Evolutionary conservation across 371 early-diverging fungal genomes (phyloP).

Genomic region (Thermomucor indicae-seudaticae): DNA sequence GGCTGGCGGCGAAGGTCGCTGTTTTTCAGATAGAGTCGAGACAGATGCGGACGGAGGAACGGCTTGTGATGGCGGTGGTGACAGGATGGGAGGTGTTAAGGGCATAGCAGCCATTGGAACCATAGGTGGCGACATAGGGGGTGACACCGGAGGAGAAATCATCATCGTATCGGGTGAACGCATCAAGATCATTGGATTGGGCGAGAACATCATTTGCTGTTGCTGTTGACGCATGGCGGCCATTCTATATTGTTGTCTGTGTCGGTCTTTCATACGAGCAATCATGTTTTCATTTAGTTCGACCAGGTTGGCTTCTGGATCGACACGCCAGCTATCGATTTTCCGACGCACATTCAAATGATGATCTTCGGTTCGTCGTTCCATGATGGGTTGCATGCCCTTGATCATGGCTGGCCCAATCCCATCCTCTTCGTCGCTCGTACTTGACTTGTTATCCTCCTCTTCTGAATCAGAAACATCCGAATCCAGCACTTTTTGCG

Average conservation of each 20-base stretch:
- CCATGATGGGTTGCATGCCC: constrained; percentile 38
- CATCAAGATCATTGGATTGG: not conserved
- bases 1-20: not conserved
- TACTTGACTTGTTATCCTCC: constrained; percentile 12
- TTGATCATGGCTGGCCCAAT: constrained; percentile 3
- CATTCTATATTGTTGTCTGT: constrained; percentile 34
- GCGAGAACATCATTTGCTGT: constrained; percentile 18
- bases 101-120: not conserved
- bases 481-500: constrained; percentile 34
- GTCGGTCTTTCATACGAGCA: constrained; percentile 41
- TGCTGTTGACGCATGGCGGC: constrained; percentile 35
- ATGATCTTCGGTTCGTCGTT: constrained; percentile 33
- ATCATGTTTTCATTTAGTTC: constrained; percentile 34
- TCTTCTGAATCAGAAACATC: constrained; percentile 37
- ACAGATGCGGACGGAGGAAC: not conserved
- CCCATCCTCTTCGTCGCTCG: constrained; percentile 10
- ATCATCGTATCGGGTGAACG: not conserved
- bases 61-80: no score
- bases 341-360: constrained; percentile 32
- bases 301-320: constrained; percentile 24
- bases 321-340: constrained; percentile 34
- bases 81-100: no score
- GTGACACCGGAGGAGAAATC: not conserved
- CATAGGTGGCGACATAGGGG: not conserved
- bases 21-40: not conserved